phyloP scores from a whole-genome alignment of 2,329 filamentous ascomycete genomes.

The Verticillium isaacii region DNA sequence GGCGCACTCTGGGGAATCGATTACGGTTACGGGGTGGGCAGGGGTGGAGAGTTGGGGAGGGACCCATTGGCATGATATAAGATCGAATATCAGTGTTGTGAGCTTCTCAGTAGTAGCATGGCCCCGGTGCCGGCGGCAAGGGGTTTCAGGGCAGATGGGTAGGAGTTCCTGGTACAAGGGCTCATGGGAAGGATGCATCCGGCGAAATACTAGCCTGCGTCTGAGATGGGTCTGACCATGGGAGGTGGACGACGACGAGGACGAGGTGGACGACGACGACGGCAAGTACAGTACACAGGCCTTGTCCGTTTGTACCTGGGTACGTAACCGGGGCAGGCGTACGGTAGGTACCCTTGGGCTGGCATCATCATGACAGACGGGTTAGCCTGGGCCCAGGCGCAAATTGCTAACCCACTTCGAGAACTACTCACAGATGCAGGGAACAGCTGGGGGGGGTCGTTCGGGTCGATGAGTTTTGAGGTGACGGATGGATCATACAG shows the following conservation, averaged over 20 bases:
- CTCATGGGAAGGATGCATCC: neutral
- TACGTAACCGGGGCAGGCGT: neutral
- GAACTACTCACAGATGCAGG: conserved; percentile 1
- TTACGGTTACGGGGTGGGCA: neutral
- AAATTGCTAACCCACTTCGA: conserved; percentile 1
- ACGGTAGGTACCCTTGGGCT: neutral
- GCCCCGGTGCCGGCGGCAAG: neutral
- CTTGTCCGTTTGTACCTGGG: neutral
- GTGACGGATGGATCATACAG: neutral
- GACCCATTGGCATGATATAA: conserved; percentile 1
- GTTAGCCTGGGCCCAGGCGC: neutral
- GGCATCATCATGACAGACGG: conserved; percentile 2
- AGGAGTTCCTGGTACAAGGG: neutral
- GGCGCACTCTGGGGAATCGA: neutral
- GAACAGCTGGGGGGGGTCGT: neutral
- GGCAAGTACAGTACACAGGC: neutral
- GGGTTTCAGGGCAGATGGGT: neutral
- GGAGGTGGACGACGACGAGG: neutral
- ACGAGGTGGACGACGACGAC: neutral
- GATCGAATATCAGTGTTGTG: neutral
- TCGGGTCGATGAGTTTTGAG: neutral
- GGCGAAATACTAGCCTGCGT: neutral
- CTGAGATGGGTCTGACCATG: neutral
- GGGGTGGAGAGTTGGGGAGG: neutral
- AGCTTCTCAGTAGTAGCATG: neutral